Percentiles rank a stretch among this genome's conserved stretches.
These are phyloP conservation scores for Fusarium chuoi DNA, from an alignment of 2,329 filamentous ascomycete genomes.

Conservation along the genomic window DNA sequence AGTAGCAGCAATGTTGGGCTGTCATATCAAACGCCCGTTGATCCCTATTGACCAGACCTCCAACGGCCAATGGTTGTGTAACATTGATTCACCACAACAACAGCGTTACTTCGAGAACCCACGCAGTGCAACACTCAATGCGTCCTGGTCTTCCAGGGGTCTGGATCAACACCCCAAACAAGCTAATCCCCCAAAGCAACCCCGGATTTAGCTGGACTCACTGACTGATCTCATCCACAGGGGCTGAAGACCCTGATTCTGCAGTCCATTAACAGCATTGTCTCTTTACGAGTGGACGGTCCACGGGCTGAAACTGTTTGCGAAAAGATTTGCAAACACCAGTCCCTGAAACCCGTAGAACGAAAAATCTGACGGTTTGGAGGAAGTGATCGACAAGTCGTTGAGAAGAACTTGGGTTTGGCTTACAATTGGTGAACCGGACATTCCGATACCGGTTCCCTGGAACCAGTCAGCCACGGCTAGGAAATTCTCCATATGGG, in stretches of 20 bases:
- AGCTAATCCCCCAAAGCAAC: constrained; percentile 17
- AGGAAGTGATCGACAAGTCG: constrained; percentile 10
- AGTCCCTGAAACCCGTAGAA: not conserved
- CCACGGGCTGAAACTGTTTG: not conserved
- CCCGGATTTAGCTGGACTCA: constrained; percentile 24
- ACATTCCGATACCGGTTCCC: constrained; percentile 12
- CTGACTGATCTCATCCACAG: constrained; percentile 23
- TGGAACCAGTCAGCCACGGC: not conserved
- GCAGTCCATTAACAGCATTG: not conserved
- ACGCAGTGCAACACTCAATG: not conserved
- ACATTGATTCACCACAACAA: constrained; percentile 23
- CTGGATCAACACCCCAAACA: not conserved
- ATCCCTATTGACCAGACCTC: not conserved
- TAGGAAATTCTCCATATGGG: not conserved
- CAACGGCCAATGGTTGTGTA: not conserved
- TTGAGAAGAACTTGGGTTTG: not conserved
- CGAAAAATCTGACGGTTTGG: not conserved
- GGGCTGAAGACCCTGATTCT: constrained; percentile 2
- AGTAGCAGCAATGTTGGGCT: not conserved
- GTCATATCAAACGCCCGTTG: not conserved
- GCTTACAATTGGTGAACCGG: not conserved
- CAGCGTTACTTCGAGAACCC: constrained; percentile 14
- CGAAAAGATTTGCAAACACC: constrained; percentile 2
- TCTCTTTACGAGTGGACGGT: not conserved
- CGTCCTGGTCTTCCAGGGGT: not conserved